Percentiles rank a stretch among this genome's conserved stretches.
Evolutionary conservation across 768 basidiomycete species (phyloP).

Genomic region (Termitomyces sp.): DNA sequence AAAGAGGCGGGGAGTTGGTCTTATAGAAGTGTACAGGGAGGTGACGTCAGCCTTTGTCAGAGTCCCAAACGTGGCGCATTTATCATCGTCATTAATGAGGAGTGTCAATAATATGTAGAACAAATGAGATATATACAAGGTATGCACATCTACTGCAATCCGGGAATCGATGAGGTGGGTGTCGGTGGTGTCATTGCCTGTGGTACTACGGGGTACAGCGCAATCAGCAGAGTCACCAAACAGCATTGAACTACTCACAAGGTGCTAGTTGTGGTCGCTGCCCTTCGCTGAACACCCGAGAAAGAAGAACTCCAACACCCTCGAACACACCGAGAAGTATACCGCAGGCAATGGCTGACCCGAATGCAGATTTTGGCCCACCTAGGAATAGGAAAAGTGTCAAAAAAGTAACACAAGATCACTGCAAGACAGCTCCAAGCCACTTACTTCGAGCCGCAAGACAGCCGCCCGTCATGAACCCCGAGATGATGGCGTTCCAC

Average conservation of each 20-base stretch:
- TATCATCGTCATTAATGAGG: constrained; percentile 8
- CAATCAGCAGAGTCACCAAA: constrained; percentile 1
- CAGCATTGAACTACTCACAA: constrained; percentile 39
- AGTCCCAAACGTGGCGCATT: not conserved
- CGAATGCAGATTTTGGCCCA: constrained; percentile 86
- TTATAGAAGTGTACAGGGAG: constrained; percentile 12
- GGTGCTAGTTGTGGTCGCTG: constrained; percentile 77
- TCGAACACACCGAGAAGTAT: constrained; percentile 93
- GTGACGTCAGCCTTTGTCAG: constrained; percentile 15
- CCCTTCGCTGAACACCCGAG: constrained; percentile 81
- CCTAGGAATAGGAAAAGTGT: constrained; percentile 50
- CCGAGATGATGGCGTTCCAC: constrained; percentile 98
- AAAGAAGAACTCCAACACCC: constrained; percentile 91
- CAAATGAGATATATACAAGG: constrained; percentile 22
- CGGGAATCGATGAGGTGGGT: constrained; percentile 28
- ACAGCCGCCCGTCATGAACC: constrained; percentile 98
- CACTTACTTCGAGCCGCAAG: constrained; percentile 87
- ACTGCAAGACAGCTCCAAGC: not conserved
- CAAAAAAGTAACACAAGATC: not conserved
- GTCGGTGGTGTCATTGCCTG: constrained; percentile 50
- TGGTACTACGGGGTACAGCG: constrained; percentile 37
- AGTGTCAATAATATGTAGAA: constrained; percentile 25
- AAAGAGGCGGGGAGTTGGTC: not conserved
- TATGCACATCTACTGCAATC: constrained; percentile 46
- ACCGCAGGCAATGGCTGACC: constrained; percentile 93